A percentile compares a stretch with the other conserved stretches of the same genome.
Conservation (phyloP, 1,139 yeast species). For the Yamadazyma taylorii region DNA sequence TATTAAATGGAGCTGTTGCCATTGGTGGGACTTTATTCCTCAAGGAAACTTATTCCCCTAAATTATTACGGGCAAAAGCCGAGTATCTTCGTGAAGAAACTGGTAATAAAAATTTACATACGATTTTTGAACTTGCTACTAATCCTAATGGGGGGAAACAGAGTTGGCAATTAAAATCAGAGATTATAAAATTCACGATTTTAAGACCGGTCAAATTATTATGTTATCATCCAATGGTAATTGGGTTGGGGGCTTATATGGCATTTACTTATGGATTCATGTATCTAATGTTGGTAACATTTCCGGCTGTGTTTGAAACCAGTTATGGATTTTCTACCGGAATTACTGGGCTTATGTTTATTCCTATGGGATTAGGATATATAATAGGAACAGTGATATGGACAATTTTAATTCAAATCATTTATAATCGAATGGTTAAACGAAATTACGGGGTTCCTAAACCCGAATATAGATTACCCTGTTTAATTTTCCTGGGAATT, state of each 20-base stretch:
- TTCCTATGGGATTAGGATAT: conserved; percentile 56
- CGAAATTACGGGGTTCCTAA: conserved; percentile 52
- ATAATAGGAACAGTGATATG: conserved; percentile 44
- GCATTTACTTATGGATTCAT: conserved; percentile 65
- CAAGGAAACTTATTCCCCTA: conserved; percentile 62
- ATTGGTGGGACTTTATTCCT: conserved; percentile 42
- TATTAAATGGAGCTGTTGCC: conserved; percentile 53
- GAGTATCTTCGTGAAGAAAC: conserved; percentile 45
- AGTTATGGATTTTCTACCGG: conserved; percentile 49
- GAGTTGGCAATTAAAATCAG: conserved; percentile 16
- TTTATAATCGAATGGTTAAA: conserved; percentile 33
- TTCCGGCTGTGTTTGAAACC: conserved; percentile 51
- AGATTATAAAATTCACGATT: conserved; percentile 35
- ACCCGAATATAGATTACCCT: conserved; percentile 56
- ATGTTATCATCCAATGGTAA: conserved; percentile 59
- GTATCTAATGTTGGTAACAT: conserved; percentile 60
- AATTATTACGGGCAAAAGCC: conserved; percentile 50
- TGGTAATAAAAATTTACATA: conserved; percentile 56
- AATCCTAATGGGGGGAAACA: conserved; percentile 13
- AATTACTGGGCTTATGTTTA: conserved; percentile 57
- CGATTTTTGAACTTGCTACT: conserved; percentile 49
- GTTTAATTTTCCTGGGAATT: conserved; percentile 44
- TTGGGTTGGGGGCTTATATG: conserved; percentile 60
- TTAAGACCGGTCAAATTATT: conserved; percentile 56
- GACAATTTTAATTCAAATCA: conserved; percentile 40